These are phyloP conservation scores for Grammothele lineata DNA, from an alignment of 768 basidiomycete species.

Conservation along the genomic window DNA sequence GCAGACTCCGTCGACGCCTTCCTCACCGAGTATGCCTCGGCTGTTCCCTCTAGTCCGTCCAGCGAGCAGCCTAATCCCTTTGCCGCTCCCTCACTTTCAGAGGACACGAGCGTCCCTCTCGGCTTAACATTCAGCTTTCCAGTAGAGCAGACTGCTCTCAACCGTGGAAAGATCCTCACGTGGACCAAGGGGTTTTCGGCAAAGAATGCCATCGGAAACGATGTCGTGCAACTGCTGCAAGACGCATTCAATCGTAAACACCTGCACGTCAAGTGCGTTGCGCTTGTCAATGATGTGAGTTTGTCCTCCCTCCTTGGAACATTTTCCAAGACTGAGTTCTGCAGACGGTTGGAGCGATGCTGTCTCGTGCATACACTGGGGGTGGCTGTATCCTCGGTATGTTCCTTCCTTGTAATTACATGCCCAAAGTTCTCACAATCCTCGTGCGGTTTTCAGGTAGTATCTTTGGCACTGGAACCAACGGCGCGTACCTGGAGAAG, in stretches of 20 bases:
- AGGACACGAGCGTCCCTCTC: constrained; percentile 46
- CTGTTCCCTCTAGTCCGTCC: constrained; percentile 15
- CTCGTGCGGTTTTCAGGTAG: constrained; percentile 45
- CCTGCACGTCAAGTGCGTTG: constrained; percentile 86
- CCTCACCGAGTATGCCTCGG: constrained; percentile 52
- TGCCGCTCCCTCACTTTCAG: constrained; percentile 13
- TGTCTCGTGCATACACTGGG: constrained; percentile 90
- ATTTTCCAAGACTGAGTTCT: constrained; percentile 1
- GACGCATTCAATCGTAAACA: constrained; percentile 91
- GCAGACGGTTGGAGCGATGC: constrained; percentile 91
- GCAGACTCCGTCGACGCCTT: constrained; percentile 96
- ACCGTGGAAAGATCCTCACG: constrained; percentile 84
- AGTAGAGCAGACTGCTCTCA: constrained; percentile 92
- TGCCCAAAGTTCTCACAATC: neutral
- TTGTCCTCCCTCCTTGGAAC: too few relatives aligned
- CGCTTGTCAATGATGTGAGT: constrained; percentile 90
- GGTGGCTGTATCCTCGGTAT: constrained; percentile 78
- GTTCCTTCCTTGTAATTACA: constrained; percentile 2
- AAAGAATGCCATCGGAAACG: constrained; percentile 83
- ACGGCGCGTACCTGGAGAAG: constrained; percentile 94
- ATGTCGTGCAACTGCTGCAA: constrained; percentile 86
- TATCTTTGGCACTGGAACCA: constrained; percentile 98
- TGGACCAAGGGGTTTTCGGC: constrained; percentile 98
- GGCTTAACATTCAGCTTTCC: constrained; percentile 98
- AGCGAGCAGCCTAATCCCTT: constrained; percentile 18